Conservation (phyloP, 495 filamentous ascomycete genomes). For the Neurospora pannonica region DNA sequence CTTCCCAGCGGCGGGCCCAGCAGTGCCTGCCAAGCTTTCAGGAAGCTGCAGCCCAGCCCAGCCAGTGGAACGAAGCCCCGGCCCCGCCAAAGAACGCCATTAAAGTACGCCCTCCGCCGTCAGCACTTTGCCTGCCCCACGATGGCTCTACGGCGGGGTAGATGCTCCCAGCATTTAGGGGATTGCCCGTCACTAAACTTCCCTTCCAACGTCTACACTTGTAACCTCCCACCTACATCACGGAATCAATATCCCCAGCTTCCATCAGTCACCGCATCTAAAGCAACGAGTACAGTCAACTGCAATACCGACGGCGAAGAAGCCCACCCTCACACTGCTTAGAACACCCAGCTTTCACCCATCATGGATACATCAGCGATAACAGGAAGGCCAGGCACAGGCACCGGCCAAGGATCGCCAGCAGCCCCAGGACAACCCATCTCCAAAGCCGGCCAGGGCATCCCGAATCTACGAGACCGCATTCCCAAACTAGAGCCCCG, state of each 20-base stretch:
- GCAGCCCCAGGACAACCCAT: neutral
- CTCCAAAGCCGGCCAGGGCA: conserved; percentile 9
- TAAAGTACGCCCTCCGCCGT: neutral
- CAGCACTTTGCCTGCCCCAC: neutral
- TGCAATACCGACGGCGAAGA: neutral
- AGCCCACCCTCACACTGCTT: neutral
- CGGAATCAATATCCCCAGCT: neutral
- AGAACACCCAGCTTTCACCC: conserved; percentile 4
- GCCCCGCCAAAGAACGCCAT: neutral
- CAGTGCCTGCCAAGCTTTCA: neutral
- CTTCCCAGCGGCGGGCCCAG: neutral
- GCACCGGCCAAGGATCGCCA: neutral
- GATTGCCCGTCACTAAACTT: neutral
- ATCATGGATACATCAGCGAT: conserved; percentile 12
- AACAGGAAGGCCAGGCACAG: neutral
- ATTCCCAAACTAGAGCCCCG: conserved; percentile 63
- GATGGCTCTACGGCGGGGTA: neutral
- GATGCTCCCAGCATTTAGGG: neutral
- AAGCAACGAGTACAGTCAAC: neutral
- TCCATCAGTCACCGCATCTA: conserved; percentile 2
- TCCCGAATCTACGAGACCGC: conserved; percentile 50
- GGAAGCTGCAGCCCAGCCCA: neutral
- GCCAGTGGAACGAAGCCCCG: neutral
- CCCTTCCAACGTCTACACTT: neutral
- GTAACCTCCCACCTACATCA: neutral